Percentiles rank a stretch among this genome's conserved stretches.
Evolutionary conservation across 1,284 basidiomycete genomes (phyloP).

Genomic region (Lentinula novae-zelandiae): DNA sequence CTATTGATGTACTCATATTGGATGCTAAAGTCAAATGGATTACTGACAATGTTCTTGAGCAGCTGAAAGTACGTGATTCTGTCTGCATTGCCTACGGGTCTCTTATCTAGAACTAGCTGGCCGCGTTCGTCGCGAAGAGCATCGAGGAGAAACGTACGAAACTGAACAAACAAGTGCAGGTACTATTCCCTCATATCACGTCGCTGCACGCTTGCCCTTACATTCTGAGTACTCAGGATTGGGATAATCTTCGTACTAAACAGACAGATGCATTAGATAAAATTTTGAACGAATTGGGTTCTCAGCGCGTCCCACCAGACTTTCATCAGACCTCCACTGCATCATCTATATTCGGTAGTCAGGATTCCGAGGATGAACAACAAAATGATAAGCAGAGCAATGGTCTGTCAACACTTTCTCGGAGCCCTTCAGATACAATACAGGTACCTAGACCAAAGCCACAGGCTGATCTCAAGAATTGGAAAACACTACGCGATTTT

Average conservation of each 20-base stretch:
- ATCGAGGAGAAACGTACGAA: constrained; percentile 65
- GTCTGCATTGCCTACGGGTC: not conserved
- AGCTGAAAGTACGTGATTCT: constrained; percentile 53
- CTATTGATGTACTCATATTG: constrained; percentile 67
- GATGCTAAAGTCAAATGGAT: constrained; percentile 78
- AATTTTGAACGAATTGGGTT: constrained; percentile 66
- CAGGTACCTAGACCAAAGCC: constrained; percentile 23
- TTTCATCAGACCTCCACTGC: constrained; percentile 65
- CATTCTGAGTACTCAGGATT: constrained; percentile 46
- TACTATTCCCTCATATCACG: constrained; percentile 26
- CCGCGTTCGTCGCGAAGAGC: constrained; percentile 63
- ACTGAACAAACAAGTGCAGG: constrained; percentile 58
- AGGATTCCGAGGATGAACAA: constrained; percentile 51
- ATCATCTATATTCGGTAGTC: constrained; percentile 73
- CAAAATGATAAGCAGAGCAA: constrained; percentile 18
- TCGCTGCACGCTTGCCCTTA: not conserved
- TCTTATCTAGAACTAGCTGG: constrained; percentile 44
- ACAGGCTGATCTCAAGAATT: constrained; percentile 48
- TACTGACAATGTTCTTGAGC: constrained; percentile 65
- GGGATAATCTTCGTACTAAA: constrained; percentile 59
- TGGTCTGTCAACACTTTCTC: constrained; percentile 20
- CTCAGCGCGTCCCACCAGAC: constrained; percentile 68
- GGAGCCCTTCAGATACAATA: constrained; percentile 49
- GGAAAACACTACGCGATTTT: constrained; percentile 81
- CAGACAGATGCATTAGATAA: constrained; percentile 59